Percentiles rank a stretch among this genome's conserved stretches.
Evolutionary conservation across 257 asterid species (phyloP).

Genomic region (Nicotiana paniculata): DNA sequence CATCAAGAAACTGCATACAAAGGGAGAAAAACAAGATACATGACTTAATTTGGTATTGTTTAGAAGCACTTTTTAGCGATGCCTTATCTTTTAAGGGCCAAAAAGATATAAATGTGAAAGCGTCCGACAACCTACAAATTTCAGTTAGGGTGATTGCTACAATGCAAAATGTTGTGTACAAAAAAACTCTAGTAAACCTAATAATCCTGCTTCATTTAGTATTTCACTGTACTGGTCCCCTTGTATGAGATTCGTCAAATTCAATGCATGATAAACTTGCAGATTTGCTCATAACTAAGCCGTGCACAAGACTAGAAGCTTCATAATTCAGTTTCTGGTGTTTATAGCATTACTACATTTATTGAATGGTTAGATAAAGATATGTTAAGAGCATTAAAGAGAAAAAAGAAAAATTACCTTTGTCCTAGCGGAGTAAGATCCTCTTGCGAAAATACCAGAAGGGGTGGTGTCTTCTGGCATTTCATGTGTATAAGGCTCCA

Average conservation of each 20-base stretch:
- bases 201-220: not conserved
- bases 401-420: constrained; percentile 41
- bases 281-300: not conserved
- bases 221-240: not conserved
- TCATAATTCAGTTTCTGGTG: not conserved
- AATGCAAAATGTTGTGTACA: not conserved
- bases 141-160: not conserved
- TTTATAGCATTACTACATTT: not conserved
- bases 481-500: constrained; percentile 71
- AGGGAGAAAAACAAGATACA: not conserved
- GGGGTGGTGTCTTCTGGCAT: constrained; percentile 98
- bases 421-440: constrained; percentile 84
- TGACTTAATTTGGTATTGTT: not conserved
- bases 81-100: not conserved
- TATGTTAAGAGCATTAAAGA: not conserved
- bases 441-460: constrained; percentile 87
- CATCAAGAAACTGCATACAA: constrained; percentile 68
- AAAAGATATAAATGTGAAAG: not conserved
- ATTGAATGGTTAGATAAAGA: not conserved
- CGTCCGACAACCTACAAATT: not conserved
- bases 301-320: not conserved
- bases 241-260: not conserved
- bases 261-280: not conserved
- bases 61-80: not conserved
- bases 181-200: not conserved